Evolutionary conservation across 1,284 basidiomycete species (phyloP).

Genomic region (Leccinum solheimii): DNA sequence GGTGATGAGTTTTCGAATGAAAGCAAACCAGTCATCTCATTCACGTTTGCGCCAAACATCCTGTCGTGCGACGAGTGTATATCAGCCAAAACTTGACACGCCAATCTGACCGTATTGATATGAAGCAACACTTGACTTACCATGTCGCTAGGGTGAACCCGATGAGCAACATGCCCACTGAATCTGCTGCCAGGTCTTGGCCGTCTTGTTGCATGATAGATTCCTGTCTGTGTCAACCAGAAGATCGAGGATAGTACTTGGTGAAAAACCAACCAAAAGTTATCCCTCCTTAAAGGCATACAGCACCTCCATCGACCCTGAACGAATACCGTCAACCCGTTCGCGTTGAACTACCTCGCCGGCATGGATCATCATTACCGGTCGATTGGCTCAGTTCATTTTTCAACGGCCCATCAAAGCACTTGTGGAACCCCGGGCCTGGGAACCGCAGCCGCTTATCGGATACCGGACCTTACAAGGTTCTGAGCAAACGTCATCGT

Average conservation of each 20-base stretch:
- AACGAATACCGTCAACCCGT: neutral
- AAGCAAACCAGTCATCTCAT: neutral
- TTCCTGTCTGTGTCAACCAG: neutral
- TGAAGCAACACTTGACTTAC: neutral
- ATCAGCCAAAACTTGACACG: neutral
- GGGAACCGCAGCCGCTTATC: neutral
- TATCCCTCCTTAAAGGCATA: neutral
- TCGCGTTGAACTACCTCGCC: neutral
- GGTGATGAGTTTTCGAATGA: neutral
- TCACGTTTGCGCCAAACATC: constrained; percentile 18
- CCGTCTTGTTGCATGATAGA: neutral
- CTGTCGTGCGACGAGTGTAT: neutral
- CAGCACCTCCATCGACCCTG: neutral
- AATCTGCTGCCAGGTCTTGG: neutral
- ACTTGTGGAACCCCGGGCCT: neutral
- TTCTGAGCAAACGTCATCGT: too few species aligned
- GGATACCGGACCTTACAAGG: too few species aligned
- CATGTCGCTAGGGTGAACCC: constrained; percentile 16
- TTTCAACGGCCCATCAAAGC: neutral
- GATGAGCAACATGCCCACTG: constrained; percentile 15
- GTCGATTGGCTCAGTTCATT: neutral
- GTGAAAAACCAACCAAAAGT: neutral
- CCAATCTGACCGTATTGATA: neutral
- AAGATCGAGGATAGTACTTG: neutral
- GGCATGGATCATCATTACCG: neutral